These are phyloP conservation scores for Epichloe baconii DNA, from an alignment of 2,329 filamentous ascomycete species.

Conservation along the genomic window DNA sequence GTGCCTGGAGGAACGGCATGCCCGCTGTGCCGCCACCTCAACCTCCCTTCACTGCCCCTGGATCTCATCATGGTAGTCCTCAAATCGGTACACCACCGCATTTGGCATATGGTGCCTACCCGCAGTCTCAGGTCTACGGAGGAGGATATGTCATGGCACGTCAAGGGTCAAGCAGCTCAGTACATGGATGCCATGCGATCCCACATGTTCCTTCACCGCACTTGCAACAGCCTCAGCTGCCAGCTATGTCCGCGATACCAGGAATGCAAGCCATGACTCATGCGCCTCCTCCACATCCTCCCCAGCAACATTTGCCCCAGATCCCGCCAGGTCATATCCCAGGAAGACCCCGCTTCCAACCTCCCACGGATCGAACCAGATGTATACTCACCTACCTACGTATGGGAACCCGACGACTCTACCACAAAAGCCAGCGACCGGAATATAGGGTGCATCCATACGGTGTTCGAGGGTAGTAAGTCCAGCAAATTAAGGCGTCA, in stretches of 20 bases:
- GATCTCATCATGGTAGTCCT: slow-evolving; percentile 39
- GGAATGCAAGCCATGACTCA: slow-evolving; percentile 21
- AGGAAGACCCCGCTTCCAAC: slow-evolving; percentile 31
- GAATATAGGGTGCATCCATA: slow-evolving; percentile 26
- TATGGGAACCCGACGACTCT: slow-evolving; percentile 48
- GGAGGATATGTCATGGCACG: slow-evolving; percentile 42
- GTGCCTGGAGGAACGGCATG: slow-evolving; percentile 47
- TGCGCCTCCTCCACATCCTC: slow-evolving; percentile 19
- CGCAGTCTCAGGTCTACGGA: slow-evolving; percentile 34
- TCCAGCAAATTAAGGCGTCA: slow-evolving; percentile 18
- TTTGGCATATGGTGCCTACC: slow-evolving; percentile 35
- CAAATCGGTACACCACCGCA: slow-evolving; percentile 40
- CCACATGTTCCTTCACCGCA: slow-evolving; percentile 27
- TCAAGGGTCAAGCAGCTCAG: slow-evolving; percentile 41
- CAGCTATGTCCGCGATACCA: slow-evolving; percentile 7
- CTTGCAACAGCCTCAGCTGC: slow-evolving; percentile 5
- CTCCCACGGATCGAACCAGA: slow-evolving; percentile 29
- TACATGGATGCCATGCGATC: slow-evolving; percentile 34
- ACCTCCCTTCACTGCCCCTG: slow-evolving; percentile 33
- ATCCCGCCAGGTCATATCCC: slow-evolving; percentile 28
- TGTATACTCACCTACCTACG: slow-evolving; percentile 38
- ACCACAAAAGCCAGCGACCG: slow-evolving; percentile 44
- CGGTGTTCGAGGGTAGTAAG: slow-evolving; percentile 13
- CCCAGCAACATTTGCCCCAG: slow-evolving; percentile 27
- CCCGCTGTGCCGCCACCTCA: slow-evolving; percentile 34